Evolutionary conservation across 306 rosid species (phyloP), one percentile per base, ranked within the genome.

Genomic region (Ormosia emarginata): DNA sequence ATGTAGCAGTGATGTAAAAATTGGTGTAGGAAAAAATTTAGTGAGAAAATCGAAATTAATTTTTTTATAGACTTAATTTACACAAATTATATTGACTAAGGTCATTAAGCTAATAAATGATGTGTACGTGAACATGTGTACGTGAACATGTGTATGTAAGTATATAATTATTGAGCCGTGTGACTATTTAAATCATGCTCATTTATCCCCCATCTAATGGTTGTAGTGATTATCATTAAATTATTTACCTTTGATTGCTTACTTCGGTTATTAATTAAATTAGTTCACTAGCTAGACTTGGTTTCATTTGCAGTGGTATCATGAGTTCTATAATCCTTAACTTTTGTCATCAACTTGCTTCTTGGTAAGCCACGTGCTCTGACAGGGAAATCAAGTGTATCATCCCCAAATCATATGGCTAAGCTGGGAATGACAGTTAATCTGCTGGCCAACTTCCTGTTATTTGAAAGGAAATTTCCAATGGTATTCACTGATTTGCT

Each of bases 301-400:
- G 44, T 53, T 73, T 74, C 61, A 65, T 65, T 39, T 64, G 58
- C 36, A 59, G 46, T 32, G 83, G 83, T 62, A 72, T 67, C 52
- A 55, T 79, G 40, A 32, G 61, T n/a, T 41, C 37, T 15, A 33
- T 69, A 83, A 50, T 43, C 67, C 53, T 52, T 34, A 62, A 52
- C 3, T 63, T 40, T 44, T 7, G 8, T 36, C 52, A 62, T 74
- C 77, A 79, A 74, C 72, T 79, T 84, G 81, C 17, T 47, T 72
- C 49, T 24, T 67, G 4, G 57, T 43, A 71, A 63, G 12, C 37
- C 59, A 29, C 55, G 55, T 65, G 14, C 72, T 6, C 30, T 64
- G 62, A 52, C 55, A 52, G 11, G 62, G 18, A 74, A 55, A 82
- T 71, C 74, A 77, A 62, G 73, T 15, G 49, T 18, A 64, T 53